Evolutionary conservation across 768 basidiomycete species (phyloP).

Genomic region (Tylopilus intermedius): DNA sequence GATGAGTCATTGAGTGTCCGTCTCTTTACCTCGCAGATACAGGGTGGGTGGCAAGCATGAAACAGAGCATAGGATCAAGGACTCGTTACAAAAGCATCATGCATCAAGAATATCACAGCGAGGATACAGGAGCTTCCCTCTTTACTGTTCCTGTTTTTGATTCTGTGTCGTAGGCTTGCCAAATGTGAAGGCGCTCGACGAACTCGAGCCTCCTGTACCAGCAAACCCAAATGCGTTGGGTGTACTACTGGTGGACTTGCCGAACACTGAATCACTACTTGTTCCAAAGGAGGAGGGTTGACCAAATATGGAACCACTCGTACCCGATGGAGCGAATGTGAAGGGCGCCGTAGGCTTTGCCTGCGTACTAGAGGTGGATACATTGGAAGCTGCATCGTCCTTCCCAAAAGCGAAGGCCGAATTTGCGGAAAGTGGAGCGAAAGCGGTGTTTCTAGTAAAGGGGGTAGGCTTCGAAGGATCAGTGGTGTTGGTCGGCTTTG

Average conservation of each 20-base stretch:
- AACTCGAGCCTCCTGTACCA: constrained; percentile 16
- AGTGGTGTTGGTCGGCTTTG: neutral
- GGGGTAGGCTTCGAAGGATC: constrained; percentile 3
- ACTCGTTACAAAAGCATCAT: neutral
- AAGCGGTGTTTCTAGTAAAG: constrained; percentile 3
- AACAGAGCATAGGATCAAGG: neutral
- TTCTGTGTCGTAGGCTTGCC: constrained; percentile 27
- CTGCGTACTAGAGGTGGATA: constrained; percentile 12
- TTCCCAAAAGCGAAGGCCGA: constrained; percentile 17
- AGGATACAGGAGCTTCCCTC: neutral
- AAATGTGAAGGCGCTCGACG: constrained; percentile 20
- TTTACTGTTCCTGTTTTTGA: constrained; percentile 33
- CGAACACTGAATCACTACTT: constrained; percentile 7
- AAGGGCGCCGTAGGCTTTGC: constrained; percentile 28
- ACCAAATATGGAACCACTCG: constrained; percentile 7
- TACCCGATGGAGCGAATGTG: constrained; percentile 12
- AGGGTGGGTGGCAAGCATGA: neutral
- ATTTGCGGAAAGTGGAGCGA: constrained; percentile 6
- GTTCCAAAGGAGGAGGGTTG: constrained; percentile 5
- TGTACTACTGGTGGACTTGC: constrained; percentile 17
- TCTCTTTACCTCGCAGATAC: neutral
- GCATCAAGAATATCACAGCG: neutral
- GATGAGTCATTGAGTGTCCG: neutral
- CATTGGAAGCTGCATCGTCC: constrained; percentile 5
- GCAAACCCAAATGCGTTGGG: constrained; percentile 32